Base-by-base conservation (phyloP, 306 rosid genomes). In the Hippophae gyantsensis region DNA sequence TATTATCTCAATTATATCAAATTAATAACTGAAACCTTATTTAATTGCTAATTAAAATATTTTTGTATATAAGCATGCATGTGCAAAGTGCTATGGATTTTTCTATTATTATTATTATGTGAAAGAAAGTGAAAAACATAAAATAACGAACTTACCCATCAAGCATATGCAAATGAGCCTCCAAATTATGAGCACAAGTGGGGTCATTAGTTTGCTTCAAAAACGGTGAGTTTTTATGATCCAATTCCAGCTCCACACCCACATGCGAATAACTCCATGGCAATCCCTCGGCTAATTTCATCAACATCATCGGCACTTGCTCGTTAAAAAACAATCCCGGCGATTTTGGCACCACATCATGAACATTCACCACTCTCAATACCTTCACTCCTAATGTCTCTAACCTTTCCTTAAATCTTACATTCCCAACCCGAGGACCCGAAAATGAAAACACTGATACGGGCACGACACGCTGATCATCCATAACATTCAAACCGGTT, bases 201-300 rank as follows among this genome's bases (percentile, higher is more conserved):
- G 79, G 90, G 54, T 85, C 95, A 6, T 27, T 70, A 1, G 75
- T 75, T 4, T 57, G 83, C 58, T 83, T 89, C 13, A 89, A 42
- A 41, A 86, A 89, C 5, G 92, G 97, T 3, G 95, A 89, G 52
- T 73, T 74, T 26, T 58, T 76, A 7, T 86, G 86, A 10, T 89
- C 89, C 75, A 89, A 62, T 23, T 56, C 73, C 5, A 89, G 69
- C 38, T 81, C 82, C 9, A 77, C 97, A 1, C 97, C 97, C 3
- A 83, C 89, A 41, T 89, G 97, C 0, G 75, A 77, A 55, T 89
- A 89, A 67, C 95, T 77, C 97, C 97, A 89, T 13, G 95, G 97
- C 74, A 83, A 57, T 6, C 64, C 78, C 82, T 76, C 83, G 5
- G 72, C 86, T 52, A 77, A 3, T 74, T 78, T 81, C 85, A 86